Percentiles rank a stretch among this genome's conserved stretches.
Conservation (phyloP, 768 basidiomycete species). For the Botryobasidium botryosum region DNA sequence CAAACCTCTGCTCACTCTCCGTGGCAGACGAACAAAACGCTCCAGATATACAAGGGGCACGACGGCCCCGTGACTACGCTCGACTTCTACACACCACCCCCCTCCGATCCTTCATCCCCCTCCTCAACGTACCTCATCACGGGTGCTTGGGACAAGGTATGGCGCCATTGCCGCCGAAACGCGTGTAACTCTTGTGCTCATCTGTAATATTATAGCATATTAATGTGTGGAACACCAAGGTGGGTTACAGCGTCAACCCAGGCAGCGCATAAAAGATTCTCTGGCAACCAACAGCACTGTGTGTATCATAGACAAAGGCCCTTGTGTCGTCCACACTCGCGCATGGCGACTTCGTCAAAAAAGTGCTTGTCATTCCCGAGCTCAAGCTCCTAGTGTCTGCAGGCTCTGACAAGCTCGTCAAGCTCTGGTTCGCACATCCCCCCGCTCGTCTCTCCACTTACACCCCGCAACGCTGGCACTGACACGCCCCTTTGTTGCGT, state of each 20-base stretch:
- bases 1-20: neutral
- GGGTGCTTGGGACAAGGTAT: slow-evolving; percentile 85
- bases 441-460: neutral
- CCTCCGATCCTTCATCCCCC: too few species aligned
- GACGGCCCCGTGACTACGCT: slow-evolving; percentile 77
- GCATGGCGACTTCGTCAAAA: slow-evolving; percentile 86
- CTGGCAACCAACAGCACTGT: neutral
- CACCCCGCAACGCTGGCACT: too few species aligned
- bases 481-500: neutral
- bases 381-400: slow-evolving; percentile 61
- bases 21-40: slow-evolving; percentile 58
- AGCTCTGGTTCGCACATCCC: slow-evolving; percentile 57
- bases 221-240: slow-evolving; percentile 68
- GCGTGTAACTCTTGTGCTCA: neutral
- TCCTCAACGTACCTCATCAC: slow-evolving; percentile 54
- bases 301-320: slow-evolving; percentile 41
- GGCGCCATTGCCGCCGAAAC: neutral
- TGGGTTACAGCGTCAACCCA: slow-evolving; percentile 29
- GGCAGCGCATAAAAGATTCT: too few species aligned
- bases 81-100: slow-evolving; percentile 37
- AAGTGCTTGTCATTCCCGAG: slow-evolving; percentile 50
- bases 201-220: slow-evolving; percentile 41
- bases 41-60: slow-evolving; percentile 67
- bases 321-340: slow-evolving; percentile 53
- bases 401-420: slow-evolving; percentile 75